phyloP scores from a whole-genome alignment of 306 rosid species.

The Sicyos edulis region DNA sequence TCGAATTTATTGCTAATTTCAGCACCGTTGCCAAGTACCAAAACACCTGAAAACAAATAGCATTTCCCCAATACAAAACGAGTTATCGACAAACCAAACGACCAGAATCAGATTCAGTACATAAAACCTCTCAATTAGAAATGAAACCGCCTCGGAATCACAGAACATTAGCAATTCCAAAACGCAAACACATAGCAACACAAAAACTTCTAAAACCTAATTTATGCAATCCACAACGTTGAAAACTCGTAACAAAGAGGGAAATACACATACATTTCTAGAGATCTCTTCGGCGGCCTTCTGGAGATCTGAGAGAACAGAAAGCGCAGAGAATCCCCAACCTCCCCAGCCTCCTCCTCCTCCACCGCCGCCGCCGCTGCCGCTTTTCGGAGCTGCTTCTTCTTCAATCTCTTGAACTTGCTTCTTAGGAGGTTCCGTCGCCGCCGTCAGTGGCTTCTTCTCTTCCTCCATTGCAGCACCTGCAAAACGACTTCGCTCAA shows the following conservation, averaged over 20 bases:
- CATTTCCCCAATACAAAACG: not conserved
- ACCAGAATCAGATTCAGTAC: slow-evolving; percentile 12
- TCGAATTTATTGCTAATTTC: not conserved
- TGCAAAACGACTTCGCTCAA: not conserved
- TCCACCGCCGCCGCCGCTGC: slow-evolving; percentile 11
- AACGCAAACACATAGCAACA: not conserved
- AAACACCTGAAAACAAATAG: not conserved
- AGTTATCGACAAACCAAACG: not conserved
- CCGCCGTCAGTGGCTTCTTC: slow-evolving; percentile 42
- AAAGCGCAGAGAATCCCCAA: slow-evolving; percentile 71
- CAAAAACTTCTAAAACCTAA: slow-evolving; percentile 6
- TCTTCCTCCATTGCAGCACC: slow-evolving; percentile 51
- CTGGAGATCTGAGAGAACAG: slow-evolving; percentile 78
- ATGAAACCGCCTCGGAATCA: not conserved
- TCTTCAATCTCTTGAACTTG: slow-evolving; percentile 23
- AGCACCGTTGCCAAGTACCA: not conserved
- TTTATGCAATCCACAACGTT: not conserved
- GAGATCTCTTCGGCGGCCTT: slow-evolving; percentile 93
- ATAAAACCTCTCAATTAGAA: slow-evolving; percentile 1
- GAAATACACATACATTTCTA: slow-evolving; percentile 57
- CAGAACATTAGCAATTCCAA: slow-evolving; percentile 7
- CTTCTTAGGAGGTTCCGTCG: slow-evolving; percentile 23
- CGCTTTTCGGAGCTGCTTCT: slow-evolving; percentile 23
- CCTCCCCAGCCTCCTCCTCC: slow-evolving; percentile 67
- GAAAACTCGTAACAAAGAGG: slow-evolving; percentile 3